phyloP scores from a whole-genome alignment of 2,329 filamentous ascomycete genomes.

The Fusarium goolgardi region DNA sequence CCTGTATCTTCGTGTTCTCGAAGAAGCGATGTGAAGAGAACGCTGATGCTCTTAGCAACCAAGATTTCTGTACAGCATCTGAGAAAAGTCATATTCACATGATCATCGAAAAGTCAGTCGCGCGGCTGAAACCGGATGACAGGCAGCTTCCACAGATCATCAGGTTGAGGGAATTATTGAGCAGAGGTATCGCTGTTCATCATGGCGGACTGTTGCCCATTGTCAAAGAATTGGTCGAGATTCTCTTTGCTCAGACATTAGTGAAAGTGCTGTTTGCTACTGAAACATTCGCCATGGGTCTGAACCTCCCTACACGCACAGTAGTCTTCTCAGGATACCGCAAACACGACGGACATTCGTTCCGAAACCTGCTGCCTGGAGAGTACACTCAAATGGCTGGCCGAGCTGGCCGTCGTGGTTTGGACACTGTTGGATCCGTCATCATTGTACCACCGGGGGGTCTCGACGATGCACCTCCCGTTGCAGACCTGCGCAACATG shows the following conservation, averaged over 20 bases:
- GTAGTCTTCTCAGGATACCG: conserved; percentile 98
- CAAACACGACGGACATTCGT: conserved; percentile 93
- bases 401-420: conserved; percentile 88
- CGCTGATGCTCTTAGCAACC: conserved; percentile 91
- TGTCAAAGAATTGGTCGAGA: conserved; percentile 97
- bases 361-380: conserved; percentile 89
- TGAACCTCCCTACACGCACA: conserved; percentile 94
- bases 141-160: conserved; percentile 91
- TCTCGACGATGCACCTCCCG: conserved; percentile 88
- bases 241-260: conserved; percentile 91
- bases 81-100: conserved; percentile 99
- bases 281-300: conserved; percentile 98
- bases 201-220: conserved; percentile 95
- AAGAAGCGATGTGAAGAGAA: conserved; percentile 98
- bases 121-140: conserved; percentile 90
- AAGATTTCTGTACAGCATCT: conserved; percentile 91
- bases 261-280: conserved; percentile 98
- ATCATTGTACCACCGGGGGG: conserved; percentile 88
- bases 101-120: conserved; percentile 95
- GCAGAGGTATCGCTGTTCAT: conserved; percentile 92
- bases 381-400: conserved; percentile 99
- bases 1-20: conserved; percentile 98
- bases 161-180: conserved; percentile 84
- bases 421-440: conserved; percentile 92
- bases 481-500: conserved; percentile 86